phyloP scores from a whole-genome alignment of 73 alveolate species.

The Diophrys appendiculata region DNA sequence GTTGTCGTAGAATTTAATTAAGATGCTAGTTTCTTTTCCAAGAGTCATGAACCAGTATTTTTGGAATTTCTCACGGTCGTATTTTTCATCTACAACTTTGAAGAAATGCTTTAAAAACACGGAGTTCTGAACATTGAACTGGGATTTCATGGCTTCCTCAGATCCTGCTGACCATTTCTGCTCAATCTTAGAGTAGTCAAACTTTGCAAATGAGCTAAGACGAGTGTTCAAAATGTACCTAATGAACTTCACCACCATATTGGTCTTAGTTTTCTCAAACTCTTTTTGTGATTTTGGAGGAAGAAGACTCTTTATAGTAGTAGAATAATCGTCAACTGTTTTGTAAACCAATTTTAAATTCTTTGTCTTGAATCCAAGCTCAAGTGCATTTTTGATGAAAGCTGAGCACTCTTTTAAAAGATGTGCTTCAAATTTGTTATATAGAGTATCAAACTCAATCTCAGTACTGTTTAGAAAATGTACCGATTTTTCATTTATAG shows the following conservation, averaged over 20 bases:
- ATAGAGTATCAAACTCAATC: slow-evolving; percentile 7
- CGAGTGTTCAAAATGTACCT: background rate
- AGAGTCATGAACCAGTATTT: slow-evolving; percentile 15
- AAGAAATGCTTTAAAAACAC: slow-evolving; percentile 11
- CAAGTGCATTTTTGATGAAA: slow-evolving; percentile 10
- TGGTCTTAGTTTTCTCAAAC: slow-evolving; percentile 9
- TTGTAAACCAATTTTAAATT: slow-evolving; percentile 1
- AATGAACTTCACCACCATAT: slow-evolving; percentile 8
- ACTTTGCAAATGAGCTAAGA: background rate
- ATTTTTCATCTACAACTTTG: slow-evolving; percentile 7
- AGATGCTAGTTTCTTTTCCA: background rate
- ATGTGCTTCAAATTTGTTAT: slow-evolving; percentile 6
- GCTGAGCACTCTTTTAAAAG: slow-evolving; percentile 1
- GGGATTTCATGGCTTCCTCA: background rate
- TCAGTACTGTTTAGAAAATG: slow-evolving; percentile 8
- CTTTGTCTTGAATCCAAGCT: slow-evolving; percentile 7
- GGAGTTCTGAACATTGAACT: slow-evolving; percentile 9
- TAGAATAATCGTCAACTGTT: slow-evolving; percentile 5
- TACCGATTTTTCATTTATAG: slow-evolving; percentile 9
- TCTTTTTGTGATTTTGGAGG: background rate
- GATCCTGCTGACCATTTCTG: background rate
- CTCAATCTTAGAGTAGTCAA: slow-evolving; percentile 10
- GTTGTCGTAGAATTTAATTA: slow-evolving; percentile 10
- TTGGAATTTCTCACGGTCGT: slow-evolving; percentile 4
- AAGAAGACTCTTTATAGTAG: background rate